Base-by-base conservation (phyloP, 2,329 filamentous ascomycete species). In the Cercospora canescens region DNA sequence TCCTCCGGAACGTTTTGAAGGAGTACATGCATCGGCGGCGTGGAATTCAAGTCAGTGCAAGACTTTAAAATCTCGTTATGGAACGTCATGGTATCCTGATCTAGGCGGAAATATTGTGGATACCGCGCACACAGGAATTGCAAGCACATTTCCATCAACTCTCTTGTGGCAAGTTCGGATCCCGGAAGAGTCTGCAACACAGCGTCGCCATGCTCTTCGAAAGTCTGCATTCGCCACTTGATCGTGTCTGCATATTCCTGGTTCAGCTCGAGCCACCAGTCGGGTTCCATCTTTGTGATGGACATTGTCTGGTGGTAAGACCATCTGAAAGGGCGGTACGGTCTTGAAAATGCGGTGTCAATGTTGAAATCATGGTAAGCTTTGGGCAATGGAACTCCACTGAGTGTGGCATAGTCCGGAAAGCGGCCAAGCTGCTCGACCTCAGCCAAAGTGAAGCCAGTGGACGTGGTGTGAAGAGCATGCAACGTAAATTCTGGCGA, bases 181-280 rank as follows among this genome's bases (percentile, higher is more conserved):
- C 92, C 92, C 0, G 91, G 91, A 0, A 94, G 82, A 34, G 84
- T 83, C 63, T 90, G 85, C 1, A 95, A 83, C 1, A 96, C 87
- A 3, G 81, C 79, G 9, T 83, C 82, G 1, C 90, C 88, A 69
- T 94, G 83, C 65, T 88, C 80, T 11, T 80, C 80, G 73, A 88
- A 90, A 0, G 96, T 83, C 0, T 79, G 81, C 73, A 88, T 85
- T 18, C 93, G 89, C 75, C 94, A 87, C 5, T 83, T 82, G 69
- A 96, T 89, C 24, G 90, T 87, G 1, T 83, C 73, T 54, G 79
- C 80, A 76, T 96, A 96, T 3, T 87, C 91, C 58, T 82, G 89
- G 71, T 95, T 92, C 1, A 96, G 84, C 78, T 96, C 93, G n/a
- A 96, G 82, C 93, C 93, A 96, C 87, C 90, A 96, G 75, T 96